Conservation (phyloP, 2,329 filamentous ascomycete species). For the Clarireedia monteithiana region DNA sequence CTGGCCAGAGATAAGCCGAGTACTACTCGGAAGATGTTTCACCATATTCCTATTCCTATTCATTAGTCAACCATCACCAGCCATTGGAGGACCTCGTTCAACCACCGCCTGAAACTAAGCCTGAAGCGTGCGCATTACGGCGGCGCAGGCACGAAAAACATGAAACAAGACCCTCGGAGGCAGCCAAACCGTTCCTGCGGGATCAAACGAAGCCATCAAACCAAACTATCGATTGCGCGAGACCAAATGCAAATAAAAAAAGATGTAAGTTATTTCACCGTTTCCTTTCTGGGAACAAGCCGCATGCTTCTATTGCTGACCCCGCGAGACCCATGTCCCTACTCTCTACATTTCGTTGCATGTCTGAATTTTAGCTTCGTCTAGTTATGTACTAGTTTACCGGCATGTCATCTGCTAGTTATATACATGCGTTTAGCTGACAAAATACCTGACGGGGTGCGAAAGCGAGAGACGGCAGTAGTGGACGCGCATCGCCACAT, state of each 20-base stretch:
- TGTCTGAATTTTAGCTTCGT: conserved; percentile 9
- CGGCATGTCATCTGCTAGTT: background rate
- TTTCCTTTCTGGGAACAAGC: background rate
- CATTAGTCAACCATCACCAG: too few relatives aligned
- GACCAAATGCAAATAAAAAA: background rate
- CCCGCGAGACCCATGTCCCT: background rate
- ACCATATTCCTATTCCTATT: too few relatives aligned
- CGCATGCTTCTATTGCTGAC: background rate
- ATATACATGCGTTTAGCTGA: background rate
- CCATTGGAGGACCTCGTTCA: too few relatives aligned
- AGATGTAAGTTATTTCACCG: background rate
- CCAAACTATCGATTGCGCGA: background rate
- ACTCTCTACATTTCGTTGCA: conserved; percentile 7
- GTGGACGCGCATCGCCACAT: background rate
- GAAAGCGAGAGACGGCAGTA: background rate
- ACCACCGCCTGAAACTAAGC: too few relatives aligned
- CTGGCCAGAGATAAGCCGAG: too few relatives aligned
- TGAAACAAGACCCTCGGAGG: background rate
- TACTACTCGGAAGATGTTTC: too few relatives aligned
- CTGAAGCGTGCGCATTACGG: too few relatives aligned
- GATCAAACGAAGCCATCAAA: background rate
- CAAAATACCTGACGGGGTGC: background rate
- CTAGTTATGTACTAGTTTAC: conserved; percentile 4
- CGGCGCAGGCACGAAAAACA: too few relatives aligned
- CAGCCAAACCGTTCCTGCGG: background rate